Evolutionary conservation across 2,329 filamentous ascomycete species (phyloP).

Genomic region (Epichloe glyceriae): DNA sequence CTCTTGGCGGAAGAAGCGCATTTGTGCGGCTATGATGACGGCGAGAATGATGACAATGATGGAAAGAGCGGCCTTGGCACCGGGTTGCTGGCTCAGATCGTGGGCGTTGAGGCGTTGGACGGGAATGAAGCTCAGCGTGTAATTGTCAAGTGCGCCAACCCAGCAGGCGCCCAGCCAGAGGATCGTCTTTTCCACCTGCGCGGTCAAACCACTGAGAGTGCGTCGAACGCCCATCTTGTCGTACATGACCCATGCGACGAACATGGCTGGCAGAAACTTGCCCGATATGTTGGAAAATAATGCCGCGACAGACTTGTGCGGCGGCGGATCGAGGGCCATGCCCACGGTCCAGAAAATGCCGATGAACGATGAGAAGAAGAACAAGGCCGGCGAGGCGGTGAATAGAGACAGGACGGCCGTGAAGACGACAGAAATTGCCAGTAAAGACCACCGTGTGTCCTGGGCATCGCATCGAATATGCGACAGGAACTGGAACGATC

Average conservation of each 20-base stretch:
- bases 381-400: constrained; percentile 62
- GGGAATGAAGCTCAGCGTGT: constrained; percentile 88
- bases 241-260: constrained; percentile 80
- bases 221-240: constrained; percentile 66
- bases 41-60: constrained; percentile 62
- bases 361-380: constrained; percentile 74
- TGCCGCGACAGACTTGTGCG: constrained; percentile 49
- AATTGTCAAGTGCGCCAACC: constrained; percentile 85
- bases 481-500: constrained; percentile 64
- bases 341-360: constrained; percentile 84
- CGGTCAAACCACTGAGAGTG: constrained; percentile 57
- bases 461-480: constrained; percentile 53
- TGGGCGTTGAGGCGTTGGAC: constrained; percentile 84
- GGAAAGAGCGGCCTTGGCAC: constrained; percentile 70
- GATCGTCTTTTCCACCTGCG: constrained; percentile 80
- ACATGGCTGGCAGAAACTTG: constrained; percentile 74
- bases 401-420: constrained; percentile 69
- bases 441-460: constrained; percentile 73
- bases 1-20: constrained; percentile 77
- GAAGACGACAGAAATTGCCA: constrained; percentile 71
- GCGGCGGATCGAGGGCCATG: constrained; percentile 76
- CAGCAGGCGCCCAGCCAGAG: constrained; percentile 85
- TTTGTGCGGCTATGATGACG: constrained; percentile 57
- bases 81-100: constrained; percentile 79
- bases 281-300: constrained; percentile 69